A percentile compares a stretch with the other conserved stretches of the same genome.
Evolutionary conservation across 140 eudicot species (phyloP).

Genomic region (Oenanthe javanica): DNA sequence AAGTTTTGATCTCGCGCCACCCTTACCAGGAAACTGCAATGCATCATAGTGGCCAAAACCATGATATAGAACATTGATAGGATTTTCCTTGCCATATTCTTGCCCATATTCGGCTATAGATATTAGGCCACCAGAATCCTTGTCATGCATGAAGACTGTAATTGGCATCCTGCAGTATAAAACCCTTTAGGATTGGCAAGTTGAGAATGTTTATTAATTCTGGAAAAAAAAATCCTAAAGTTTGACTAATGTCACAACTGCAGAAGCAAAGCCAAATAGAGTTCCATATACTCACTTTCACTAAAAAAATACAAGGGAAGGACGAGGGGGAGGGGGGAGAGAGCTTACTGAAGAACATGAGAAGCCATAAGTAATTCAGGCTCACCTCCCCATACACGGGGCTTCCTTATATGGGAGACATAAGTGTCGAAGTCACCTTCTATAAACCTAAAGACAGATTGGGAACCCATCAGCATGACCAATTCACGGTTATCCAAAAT

Average conservation of each 20-base stretch:
- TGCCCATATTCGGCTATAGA: constrained; percentile 93
- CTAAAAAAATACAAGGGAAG: not conserved
- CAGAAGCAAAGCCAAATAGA: not conserved
- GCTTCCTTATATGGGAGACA: constrained; percentile 74
- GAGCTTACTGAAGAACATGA: constrained; percentile 83
- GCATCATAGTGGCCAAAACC: constrained; percentile 98
- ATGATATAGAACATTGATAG: constrained; percentile 64
- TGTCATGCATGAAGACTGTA: constrained; percentile 75
- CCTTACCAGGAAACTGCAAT: constrained; percentile 45
- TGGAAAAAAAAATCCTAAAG: not conserved
- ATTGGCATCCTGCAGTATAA: constrained; percentile 75
- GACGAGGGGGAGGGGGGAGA: not conserved
- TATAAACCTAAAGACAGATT: constrained; percentile 54
- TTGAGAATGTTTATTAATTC: not conserved
- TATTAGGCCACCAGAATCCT: constrained; percentile 75
- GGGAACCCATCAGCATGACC: not conserved
- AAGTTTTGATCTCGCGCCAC: constrained; percentile 53
- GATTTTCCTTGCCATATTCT: constrained; percentile 74
- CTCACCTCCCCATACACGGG: constrained; percentile 99
- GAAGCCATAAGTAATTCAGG: constrained; percentile 96
- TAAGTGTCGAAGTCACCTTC: constrained; percentile 85
- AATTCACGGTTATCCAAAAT: not conserved
- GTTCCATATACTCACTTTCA: not conserved
- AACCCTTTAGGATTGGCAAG: not conserved
- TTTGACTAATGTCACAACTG: not conserved